Evolutionary conservation across 2,329 filamentous ascomycete species (phyloP), one percentile per base, ranked within the genome.

Genomic region (Calycina marina): DNA sequence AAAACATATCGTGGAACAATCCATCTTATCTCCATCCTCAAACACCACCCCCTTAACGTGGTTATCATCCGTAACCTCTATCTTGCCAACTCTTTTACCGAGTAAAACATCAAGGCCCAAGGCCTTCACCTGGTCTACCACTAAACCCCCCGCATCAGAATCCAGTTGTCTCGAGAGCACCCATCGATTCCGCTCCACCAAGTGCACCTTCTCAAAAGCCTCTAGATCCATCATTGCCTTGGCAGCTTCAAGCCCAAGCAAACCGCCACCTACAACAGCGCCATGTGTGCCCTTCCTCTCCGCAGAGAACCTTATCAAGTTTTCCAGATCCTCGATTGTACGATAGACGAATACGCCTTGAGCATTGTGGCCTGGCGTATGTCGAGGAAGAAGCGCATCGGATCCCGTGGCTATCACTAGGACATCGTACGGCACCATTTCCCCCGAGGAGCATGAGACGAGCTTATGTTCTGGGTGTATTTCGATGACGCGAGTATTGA

Each of bases 181-280:
- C 80, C 83, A 93, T 44, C 69, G 58, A 48, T 85, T 88, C 32
- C 82, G 67, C 55, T 93, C 86, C 31, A 93, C 72, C 6, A 93
- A 60, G 43, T 75, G 80, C 31, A 93, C 78, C 36, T 72, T 70
- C 9, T 67, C 62, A 49, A 79, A 92, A 31, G 74, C 69, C 44
- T 80, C 67, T 6, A 93, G 60, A 49, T 93, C 84, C 61, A 86
- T 77, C 81, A 93, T 85, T 2, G 85, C 85, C 48, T 93, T 90
- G 18, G 83, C 85, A 2, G 85, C 85, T 57, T 93, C 85, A 0
- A 94, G 67, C 1, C 85, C 85, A 0, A 93, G 64, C 14, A 94
- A 56, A 1, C 85, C 85, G 32, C 85, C 85, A 14, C 85, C 85
- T 3, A 93, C 80, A 0, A 90, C 83, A 4, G 74, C 69, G 0